phyloP scores from a whole-genome alignment of 2,329 filamentous ascomycete genomes.

The Epichloe sp. region DNA sequence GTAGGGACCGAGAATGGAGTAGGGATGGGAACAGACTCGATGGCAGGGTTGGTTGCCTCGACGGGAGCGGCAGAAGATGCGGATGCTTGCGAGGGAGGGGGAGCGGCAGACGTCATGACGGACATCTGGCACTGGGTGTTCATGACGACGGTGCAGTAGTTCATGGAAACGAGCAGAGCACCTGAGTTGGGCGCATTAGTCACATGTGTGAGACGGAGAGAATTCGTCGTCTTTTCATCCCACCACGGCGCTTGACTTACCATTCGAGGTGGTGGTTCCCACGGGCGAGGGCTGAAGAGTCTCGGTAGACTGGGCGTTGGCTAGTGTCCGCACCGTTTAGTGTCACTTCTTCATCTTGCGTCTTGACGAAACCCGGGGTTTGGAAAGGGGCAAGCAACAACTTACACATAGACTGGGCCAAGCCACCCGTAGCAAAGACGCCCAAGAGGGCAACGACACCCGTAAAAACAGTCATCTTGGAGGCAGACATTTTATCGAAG shows the following conservation, averaged over 20 bases:
- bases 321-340: constrained; percentile 8
- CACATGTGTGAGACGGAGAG: too few relatives aligned
- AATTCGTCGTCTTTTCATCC: background rate
- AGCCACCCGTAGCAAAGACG: constrained; percentile 9
- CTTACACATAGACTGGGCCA: constrained; percentile 12
- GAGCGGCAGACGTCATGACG: constrained; percentile 14
- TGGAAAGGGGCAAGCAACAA: background rate
- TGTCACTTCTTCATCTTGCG: background rate
- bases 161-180: constrained; percentile 20
- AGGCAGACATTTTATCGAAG: constrained; percentile 13
- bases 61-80: constrained; percentile 10
- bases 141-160: constrained; percentile 22
- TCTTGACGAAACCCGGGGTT: background rate
- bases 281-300: constrained; percentile 18
- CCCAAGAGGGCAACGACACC: constrained; percentile 12
- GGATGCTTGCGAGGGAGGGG: constrained; percentile 10
- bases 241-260: constrained; percentile 10
- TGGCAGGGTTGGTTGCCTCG: constrained; percentile 5
- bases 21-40: background rate
- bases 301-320: constrained; percentile 16
- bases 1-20: constrained; percentile 1
- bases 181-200: constrained; percentile 10
- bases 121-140: constrained; percentile 20
- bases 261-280: constrained; percentile 19
- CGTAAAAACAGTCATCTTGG: constrained; percentile 16